These are phyloP conservation scores for Fomitopsis palustris DNA, from an alignment of 1,284 basidiomycete genomes.

Conservation along the genomic window DNA sequence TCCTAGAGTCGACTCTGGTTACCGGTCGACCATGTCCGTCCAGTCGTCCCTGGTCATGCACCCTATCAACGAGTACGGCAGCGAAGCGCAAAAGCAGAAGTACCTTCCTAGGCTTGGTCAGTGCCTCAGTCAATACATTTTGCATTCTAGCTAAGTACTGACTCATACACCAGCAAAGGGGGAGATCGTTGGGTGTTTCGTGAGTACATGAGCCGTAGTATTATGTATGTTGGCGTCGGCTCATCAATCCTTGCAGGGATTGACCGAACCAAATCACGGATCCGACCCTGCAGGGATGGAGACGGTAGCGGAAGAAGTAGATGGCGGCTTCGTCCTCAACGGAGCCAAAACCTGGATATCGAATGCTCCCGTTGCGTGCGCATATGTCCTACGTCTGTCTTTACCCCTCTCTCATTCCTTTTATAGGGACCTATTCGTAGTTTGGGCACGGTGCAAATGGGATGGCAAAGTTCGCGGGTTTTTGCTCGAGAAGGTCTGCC, in stretches of 20 bases:
- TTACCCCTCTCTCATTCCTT: not conserved
- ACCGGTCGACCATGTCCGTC: conserved; percentile 93
- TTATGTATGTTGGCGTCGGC: not conserved
- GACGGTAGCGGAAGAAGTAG: conserved; percentile 80
- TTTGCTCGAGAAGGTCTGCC: conserved; percentile 78
- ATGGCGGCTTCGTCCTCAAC: conserved; percentile 83
- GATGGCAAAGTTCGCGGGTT: conserved; percentile 92
- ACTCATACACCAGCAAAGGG: conserved; percentile 59
- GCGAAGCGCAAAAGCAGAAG: conserved; percentile 87
- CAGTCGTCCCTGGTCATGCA: conserved; percentile 99
- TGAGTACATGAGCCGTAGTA: conserved; percentile 37
- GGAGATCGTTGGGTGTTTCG: conserved; percentile 91
- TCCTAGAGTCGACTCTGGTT: conserved; percentile 88
- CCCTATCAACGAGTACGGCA: conserved; percentile 92
- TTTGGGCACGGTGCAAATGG: conserved; percentile 97
- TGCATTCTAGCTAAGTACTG: conserved; percentile 1
- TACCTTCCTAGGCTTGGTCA: conserved; percentile 82
- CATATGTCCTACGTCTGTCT: conserved; percentile 14
- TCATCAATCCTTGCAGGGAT: conserved; percentile 47
- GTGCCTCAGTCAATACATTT: not conserved
- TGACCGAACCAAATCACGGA: conserved; percentile 97
- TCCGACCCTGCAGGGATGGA: conserved; percentile 95
- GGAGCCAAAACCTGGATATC: conserved; percentile 98
- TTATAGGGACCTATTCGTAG: conserved; percentile 77
- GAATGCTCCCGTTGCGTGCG: conserved; percentile 84